Percentiles rank a stretch among this genome's conserved stretches.
These are phyloP conservation scores for Acacia pycnantha DNA, from an alignment of 331 rosid species.

Conservation along the genomic window DNA sequence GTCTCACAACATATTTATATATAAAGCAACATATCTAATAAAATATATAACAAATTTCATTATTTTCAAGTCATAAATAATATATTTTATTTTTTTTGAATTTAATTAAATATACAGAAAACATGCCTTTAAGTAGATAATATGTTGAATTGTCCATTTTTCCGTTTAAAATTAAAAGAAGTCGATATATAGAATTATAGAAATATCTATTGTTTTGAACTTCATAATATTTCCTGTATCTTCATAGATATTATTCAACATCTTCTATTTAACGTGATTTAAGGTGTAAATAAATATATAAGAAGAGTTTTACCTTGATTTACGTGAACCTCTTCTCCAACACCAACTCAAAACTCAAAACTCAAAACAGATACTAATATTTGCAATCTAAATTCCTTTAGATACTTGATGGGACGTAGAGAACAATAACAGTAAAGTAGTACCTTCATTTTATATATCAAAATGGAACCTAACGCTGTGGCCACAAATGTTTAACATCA, in stretches of 20 bases:
- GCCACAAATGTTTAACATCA: background rate
- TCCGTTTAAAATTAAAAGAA: background rate
- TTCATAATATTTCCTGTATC: background rate
- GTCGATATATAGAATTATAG: background rate
- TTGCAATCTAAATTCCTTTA: background rate
- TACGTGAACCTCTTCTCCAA: no score
- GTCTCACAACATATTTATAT: no score
- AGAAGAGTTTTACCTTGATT: no score
- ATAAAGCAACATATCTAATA: no score
- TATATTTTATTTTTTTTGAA: no score
- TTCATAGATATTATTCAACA: background rate
- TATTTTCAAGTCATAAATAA: background rate
- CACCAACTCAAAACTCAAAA: no score
- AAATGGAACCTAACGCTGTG: background rate
- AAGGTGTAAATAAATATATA: no score
- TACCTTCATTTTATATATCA: background rate
- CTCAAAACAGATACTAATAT: no score
- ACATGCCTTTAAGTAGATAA: background rate
- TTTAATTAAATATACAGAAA: no score
- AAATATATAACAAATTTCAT: no score
- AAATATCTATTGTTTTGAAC: background rate
- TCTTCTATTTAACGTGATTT: background rate
- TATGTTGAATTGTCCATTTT: background rate
- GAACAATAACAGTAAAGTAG: background rate
- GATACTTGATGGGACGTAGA: background rate